Evolutionary conservation across 768 basidiomycete species (phyloP), one percentile per base, ranked within the genome.

Genomic region (Hysterangium stoloniferum): DNA sequence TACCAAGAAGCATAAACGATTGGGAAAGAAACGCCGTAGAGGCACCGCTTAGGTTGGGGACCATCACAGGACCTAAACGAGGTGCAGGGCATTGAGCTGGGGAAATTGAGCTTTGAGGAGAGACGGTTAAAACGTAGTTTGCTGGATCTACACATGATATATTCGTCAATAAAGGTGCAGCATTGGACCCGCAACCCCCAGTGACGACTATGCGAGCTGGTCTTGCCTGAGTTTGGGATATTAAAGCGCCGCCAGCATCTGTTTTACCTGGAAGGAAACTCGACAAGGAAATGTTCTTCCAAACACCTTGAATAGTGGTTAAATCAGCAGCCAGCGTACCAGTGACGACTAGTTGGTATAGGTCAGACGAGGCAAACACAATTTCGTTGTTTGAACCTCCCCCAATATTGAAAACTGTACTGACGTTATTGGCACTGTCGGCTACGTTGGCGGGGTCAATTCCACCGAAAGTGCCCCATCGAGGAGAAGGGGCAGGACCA

Each of bases 401-500:
- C 6, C 76, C 73, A 58, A 88, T 68, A 64, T 78, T 87, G 57
- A 88, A 79, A 0, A 83, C 80, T 56, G 83, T 89, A 58, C 82
- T 85, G 34, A 72, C 56, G 8, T 43, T 55, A 20, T 71, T 63
- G 59, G 75, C 75, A 54, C 70, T 67, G 44, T 70, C 63, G 36
- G 70, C 59, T 12, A 60, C 48, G 22, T 54, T 61, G n/a, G 77
- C 73, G 36, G 69, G 66, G 58, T 91, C 88, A 34, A 79, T 82
- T 1, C 88, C 88, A 42, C 88, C 88, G 15, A 77, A 76, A 1
- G 86, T 80, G 36, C 80, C 80, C 76, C 78, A 88, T 19, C 84
- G 73, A 45, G 82, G 61, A 22, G 79, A 68, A 29, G 87, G 87
- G 22, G 71, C 72, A 17, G 75, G 61, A 11, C 25, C 17, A 9